Conservation (phyloP, 176 grass and related monocot species). For the Aegilops bicornis region DNA sequence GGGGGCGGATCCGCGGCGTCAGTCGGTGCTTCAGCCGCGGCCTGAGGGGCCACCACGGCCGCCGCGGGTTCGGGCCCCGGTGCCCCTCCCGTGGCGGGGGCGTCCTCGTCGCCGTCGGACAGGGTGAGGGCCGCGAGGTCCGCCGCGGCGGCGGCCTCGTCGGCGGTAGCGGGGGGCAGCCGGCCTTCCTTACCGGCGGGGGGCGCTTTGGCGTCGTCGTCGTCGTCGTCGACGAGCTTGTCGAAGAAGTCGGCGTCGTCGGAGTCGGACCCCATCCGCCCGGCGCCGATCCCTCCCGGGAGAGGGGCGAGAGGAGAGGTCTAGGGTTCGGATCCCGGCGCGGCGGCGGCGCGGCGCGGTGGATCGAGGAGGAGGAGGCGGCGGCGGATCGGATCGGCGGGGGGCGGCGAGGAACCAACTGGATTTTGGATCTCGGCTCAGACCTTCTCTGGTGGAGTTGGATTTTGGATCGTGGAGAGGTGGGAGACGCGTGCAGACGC, state of each 20-base stretch:
- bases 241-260: slow-evolving; percentile 95
- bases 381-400: neutral
- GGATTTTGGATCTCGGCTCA: neutral
- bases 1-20: neutral
- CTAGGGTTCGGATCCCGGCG: slow-evolving; percentile 11
- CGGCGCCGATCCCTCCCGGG: neutral
- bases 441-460: slow-evolving; percentile 1
- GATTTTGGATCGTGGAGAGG: neutral
- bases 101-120: neutral
- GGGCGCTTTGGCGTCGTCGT: slow-evolving; percentile 22
- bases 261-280: slow-evolving; percentile 34
- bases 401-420: neutral
- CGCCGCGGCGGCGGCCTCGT: neutral
- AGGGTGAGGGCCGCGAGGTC: slow-evolving; percentile 46
- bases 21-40: neutral
- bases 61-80: neutral
- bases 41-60: neutral
- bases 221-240: slow-evolving; percentile 77
- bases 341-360: too few species aligned
- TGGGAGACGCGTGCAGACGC: neutral
- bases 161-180: neutral
- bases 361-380: neutral
- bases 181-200: neutral
- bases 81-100: neutral
- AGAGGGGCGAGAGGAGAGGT: too few species aligned